Conservation (phyloP, 1,284 basidiomycete species). For the Gymnopus androsaceus region DNA sequence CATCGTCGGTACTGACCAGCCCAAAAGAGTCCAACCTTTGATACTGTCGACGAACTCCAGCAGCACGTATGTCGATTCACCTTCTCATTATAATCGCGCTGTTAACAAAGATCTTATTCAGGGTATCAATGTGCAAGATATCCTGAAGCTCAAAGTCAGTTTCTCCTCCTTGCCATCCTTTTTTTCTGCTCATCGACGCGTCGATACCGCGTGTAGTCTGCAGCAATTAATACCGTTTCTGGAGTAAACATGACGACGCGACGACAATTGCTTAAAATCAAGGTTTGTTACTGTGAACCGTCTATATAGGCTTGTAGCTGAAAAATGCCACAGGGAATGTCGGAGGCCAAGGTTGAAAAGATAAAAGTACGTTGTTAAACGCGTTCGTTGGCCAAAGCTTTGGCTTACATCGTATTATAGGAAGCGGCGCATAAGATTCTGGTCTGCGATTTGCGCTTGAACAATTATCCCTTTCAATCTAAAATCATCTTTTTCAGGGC, state of each 20-base stretch:
- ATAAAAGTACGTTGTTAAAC: conserved; percentile 67
- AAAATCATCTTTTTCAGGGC: conserved; percentile 54
- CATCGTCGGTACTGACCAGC: background rate
- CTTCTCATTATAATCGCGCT: background rate
- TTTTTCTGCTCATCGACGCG: background rate
- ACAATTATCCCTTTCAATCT: conserved; percentile 4
- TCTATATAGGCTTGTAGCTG: conserved; percentile 18
- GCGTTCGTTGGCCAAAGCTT: no score
- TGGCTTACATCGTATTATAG: conserved; percentile 37
- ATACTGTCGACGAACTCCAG: conserved; percentile 87
- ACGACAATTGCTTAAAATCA: conserved; percentile 87
- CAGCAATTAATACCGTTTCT: conserved; percentile 77
- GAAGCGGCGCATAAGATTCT: conserved; percentile 86
- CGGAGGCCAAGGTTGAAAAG: conserved; percentile 93
- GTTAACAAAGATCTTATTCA: conserved; percentile 30
- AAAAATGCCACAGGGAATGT: conserved; percentile 62
- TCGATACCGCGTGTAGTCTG: conserved; percentile 43
- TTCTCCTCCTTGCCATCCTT: background rate
- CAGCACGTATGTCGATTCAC: conserved; percentile 61
- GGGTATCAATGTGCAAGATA: conserved; percentile 95
- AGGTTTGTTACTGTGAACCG: conserved; percentile 48
- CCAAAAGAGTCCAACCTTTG: conserved; percentile 59
- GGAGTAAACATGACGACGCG: conserved; percentile 86
- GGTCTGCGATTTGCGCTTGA: conserved; percentile 40
- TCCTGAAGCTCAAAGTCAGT: conserved; percentile 84